Evolutionary conservation across 1,284 basidiomycete species (phyloP).

Genomic region (Hymenochaete sp.): DNA sequence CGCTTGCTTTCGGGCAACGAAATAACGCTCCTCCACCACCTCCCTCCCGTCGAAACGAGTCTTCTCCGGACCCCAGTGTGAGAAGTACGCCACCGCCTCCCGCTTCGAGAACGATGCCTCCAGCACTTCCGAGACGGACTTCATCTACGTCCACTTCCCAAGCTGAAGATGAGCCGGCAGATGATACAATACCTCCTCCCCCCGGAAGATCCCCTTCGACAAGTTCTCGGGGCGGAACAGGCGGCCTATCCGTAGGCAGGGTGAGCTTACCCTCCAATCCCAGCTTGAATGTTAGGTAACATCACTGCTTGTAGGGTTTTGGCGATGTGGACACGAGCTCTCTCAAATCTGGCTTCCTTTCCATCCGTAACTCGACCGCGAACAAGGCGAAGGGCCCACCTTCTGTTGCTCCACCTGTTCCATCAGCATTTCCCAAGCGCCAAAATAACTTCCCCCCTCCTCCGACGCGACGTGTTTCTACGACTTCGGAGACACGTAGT

Average conservation of each 20-base stretch:
- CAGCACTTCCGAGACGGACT: conserved; percentile 35
- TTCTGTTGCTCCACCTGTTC: conserved; percentile 32
- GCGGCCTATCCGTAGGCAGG: neutral
- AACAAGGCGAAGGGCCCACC: conserved; percentile 32
- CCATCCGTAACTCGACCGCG: conserved; percentile 34
- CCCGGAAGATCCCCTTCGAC: conserved; percentile 24
- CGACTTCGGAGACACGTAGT: conserved; percentile 17
- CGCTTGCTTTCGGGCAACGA: conserved; percentile 31
- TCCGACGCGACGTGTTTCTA: conserved; percentile 31
- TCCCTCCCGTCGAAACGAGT: conserved; percentile 35
- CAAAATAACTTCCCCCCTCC: conserved; percentile 48
- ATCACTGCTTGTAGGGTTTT: conserved; percentile 36
- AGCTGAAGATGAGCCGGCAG: conserved; percentile 3
- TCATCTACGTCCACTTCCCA: conserved; percentile 20
- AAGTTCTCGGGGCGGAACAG: neutral
- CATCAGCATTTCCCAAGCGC: conserved; percentile 39
- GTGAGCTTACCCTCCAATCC: neutral
- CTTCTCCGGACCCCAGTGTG: conserved; percentile 27
- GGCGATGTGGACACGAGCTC: conserved; percentile 53
- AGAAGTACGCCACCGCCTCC: conserved; percentile 28
- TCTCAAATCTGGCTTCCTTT: conserved; percentile 40
- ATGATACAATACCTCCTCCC: conserved; percentile 10
- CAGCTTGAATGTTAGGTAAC: neutral
- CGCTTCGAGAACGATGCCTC: conserved; percentile 29
- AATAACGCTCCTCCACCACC: conserved; percentile 25